A percentile compares a stretch with the other conserved stretches of the same genome.
phyloP scores from a whole-genome alignment of 1,139 yeast species.

The Pichia sp. region DNA sequence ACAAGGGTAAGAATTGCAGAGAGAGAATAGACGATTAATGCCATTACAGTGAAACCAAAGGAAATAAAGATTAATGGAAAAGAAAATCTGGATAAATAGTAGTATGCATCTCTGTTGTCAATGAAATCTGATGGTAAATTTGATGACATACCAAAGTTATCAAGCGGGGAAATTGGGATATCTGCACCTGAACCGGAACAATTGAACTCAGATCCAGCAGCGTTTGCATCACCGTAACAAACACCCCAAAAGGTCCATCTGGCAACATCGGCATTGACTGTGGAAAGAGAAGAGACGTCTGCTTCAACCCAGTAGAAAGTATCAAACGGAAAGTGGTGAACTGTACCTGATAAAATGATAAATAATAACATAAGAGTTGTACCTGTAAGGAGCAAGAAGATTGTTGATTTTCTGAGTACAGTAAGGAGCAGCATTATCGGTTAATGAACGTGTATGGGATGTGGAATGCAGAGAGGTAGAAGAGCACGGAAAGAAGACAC shows the following conservation, averaged over 20 bases:
- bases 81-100: constrained; percentile 62
- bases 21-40: constrained; percentile 28
- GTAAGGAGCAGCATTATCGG: neutral
- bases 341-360: constrained; percentile 60
- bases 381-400: constrained; percentile 32
- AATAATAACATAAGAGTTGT: constrained; percentile 53
- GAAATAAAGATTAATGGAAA: constrained; percentile 62
- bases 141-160: constrained; percentile 50
- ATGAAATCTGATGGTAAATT: constrained; percentile 52
- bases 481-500: neutral
- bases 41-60: constrained; percentile 48
- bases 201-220: neutral
- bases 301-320: constrained; percentile 67
- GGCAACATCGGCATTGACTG: constrained; percentile 45
- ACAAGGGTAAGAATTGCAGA: constrained; percentile 22
- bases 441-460: neutral
- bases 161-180: constrained; percentile 63
- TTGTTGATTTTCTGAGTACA: constrained; percentile 16
- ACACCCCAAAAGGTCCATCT: constrained; percentile 87
- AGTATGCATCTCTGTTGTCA: constrained; percentile 51
- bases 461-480: neutral
- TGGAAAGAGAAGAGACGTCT: constrained; percentile 50
- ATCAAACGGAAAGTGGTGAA: constrained; percentile 54
- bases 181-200: constrained; percentile 44
- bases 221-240: constrained; percentile 36